Evolutionary conservation across 768 basidiomycete species (phyloP), one percentile per base, ranked within the genome.

Genomic region (Kwoniella mangroviensis): DNA sequence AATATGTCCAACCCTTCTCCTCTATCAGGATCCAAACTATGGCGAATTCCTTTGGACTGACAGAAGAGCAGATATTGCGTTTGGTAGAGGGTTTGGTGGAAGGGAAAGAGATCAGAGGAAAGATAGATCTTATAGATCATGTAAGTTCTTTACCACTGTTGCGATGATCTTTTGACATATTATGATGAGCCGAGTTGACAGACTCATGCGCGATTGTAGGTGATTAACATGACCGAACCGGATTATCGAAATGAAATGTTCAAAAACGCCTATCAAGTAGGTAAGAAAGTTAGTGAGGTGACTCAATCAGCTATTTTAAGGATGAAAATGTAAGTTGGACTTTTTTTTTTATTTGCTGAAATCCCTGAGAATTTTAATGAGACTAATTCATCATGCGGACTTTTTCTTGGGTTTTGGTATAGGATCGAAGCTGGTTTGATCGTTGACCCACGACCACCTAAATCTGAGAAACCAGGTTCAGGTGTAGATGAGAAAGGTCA

Each of bases 1-100:
- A 93, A 58, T 98, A 95, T 84, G 94, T 97, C 86, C 88, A 90
- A 75, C 95, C 95, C 0, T 98, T 94, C 82, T 87, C 91, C 28
- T 89, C 91, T 10, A 92, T 97, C 80, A 87, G 89, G 53, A 87
- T 98, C 34, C 89, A 90, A 53, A 87, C 90, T 43, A 95, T 97
- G 92, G 89, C 91, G 45, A 81, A 84, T 2, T 93, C 94, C 11
- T 96, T 98, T 77, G 94, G 94, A 2, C 90, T 91, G 89, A 85
- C 86, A 0, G 84, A 91, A 7, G 88, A 88, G 3, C 88, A 90
- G 69, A 88, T 92, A 40, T 90, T 92, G 81, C 83, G 84, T 45
- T 88, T 91, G 68, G 89, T 97, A 22, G 91, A 94, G 17, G 82
- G 84, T 22, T 86, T 98, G 43, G 93, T 98, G 66, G 89, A 90